Conservation (phyloP, 2,329 filamentous ascomycete genomes). For the Aspergillus unguis region DNA sequence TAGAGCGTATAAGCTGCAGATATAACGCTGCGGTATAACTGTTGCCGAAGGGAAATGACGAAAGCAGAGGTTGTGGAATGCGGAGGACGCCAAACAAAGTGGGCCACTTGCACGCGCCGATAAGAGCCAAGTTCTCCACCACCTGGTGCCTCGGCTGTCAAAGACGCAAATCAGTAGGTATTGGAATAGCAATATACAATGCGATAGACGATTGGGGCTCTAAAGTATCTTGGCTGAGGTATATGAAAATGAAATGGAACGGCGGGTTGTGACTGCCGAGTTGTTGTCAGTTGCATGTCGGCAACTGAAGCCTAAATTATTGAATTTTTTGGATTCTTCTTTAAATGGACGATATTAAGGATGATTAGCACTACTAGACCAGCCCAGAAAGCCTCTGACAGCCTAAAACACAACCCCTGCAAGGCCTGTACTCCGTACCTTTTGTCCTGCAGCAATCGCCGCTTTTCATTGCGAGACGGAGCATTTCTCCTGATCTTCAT, state of each 20-base stretch:
- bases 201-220: too few species aligned
- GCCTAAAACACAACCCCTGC: neutral
- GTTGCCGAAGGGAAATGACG: conserved; percentile 1
- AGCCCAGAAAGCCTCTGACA: too few species aligned
- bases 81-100: neutral
- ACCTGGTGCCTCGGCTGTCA: neutral
- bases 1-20: too few species aligned
- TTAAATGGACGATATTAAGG: too few species aligned
- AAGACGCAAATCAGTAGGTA: neutral
- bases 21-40: neutral
- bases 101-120: conserved; percentile 1
- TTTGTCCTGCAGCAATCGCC: neutral
- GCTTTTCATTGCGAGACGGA: neutral
- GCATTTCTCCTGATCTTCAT: neutral
- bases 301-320: too few species aligned
- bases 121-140: conserved; percentile 8
- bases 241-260: too few species aligned
- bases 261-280: too few species aligned
- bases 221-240: too few species aligned
- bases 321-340: too few species aligned
- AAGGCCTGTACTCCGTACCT: neutral
- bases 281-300: too few species aligned
- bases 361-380: too few species aligned
- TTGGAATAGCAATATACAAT: too few species aligned
- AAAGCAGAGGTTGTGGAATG: conserved; percentile 6